These are phyloP conservation scores for Pestalotiopsis sp. DNA, from an alignment of 2,329 filamentous ascomycete species.

Conservation along the genomic window DNA sequence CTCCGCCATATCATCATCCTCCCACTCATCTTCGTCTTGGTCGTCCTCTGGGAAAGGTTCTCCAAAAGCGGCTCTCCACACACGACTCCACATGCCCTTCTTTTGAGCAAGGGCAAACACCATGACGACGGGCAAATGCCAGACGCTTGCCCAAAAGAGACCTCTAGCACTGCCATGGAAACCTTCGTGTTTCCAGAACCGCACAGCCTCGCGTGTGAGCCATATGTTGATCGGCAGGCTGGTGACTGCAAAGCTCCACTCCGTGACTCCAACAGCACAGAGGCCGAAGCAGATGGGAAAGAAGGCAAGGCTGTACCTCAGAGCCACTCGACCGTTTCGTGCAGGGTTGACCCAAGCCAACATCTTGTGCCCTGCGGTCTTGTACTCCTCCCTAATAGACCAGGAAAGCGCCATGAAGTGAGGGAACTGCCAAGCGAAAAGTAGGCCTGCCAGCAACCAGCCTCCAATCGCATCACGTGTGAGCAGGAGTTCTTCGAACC, in stretches of 20 bases:
- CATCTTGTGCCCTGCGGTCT: slow-evolving; percentile 69
- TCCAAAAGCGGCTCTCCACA: slow-evolving; percentile 72
- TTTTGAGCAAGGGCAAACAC: slow-evolving; percentile 91
- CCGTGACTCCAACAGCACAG: slow-evolving; percentile 79
- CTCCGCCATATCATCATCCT: slow-evolving; percentile 53
- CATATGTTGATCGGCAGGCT: slow-evolving; percentile 84
- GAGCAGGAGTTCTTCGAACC: slow-evolving; percentile 78
- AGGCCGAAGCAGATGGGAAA: slow-evolving; percentile 83
- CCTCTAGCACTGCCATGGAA: slow-evolving; percentile 79
- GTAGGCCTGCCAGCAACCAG: slow-evolving; percentile 81
- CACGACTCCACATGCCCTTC: slow-evolving; percentile 84
- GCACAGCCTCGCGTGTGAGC: slow-evolving; percentile 78
- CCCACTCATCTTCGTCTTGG: slow-evolving; percentile 43
- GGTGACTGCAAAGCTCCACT: slow-evolving; percentile 81
- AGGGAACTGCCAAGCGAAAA: slow-evolving; percentile 97
- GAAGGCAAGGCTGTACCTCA: slow-evolving; percentile 84
- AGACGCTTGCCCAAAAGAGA: slow-evolving; percentile 96
- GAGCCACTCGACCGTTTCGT: slow-evolving; percentile 81
- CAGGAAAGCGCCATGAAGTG: slow-evolving; percentile 97
- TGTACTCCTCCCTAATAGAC: slow-evolving; percentile 88
- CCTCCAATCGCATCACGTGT: slow-evolving; percentile 71
- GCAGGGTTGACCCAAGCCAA: slow-evolving; percentile 85
- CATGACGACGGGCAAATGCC: slow-evolving; percentile 89
- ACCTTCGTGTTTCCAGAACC: slow-evolving; percentile 80
- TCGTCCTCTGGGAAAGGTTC: slow-evolving; percentile 58